A percentile compares a stretch with the other conserved stretches of the same genome.
These are phyloP conservation scores for Primulina eburnea DNA, from an alignment of 257 asterid genomes.

Conservation along the genomic window DNA sequence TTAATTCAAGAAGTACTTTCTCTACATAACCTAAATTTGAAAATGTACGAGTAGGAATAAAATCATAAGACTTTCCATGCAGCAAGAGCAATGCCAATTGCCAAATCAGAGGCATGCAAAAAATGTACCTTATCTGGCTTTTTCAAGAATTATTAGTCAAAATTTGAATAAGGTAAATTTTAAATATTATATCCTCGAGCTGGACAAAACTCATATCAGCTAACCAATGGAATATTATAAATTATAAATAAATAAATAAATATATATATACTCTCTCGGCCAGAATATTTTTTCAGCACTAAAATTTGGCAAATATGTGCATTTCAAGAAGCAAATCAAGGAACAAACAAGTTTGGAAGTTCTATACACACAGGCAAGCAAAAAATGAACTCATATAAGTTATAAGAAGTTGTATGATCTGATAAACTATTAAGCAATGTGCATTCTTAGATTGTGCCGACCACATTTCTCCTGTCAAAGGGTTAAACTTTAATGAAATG, in stretches of 20 bases:
- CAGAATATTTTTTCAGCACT: not conserved
- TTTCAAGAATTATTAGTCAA: not conserved
- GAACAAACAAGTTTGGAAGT: not conserved
- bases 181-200: not conserved
- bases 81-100: not conserved
- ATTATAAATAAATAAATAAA: not conserved
- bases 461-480: conserved; percentile 4
- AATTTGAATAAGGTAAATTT: conserved; percentile 8
- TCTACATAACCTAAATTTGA: conserved; percentile 6
- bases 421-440: not conserved
- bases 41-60: conserved; percentile 13
- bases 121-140: conserved; percentile 1
- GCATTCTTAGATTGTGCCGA: not conserved
- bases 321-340: conserved; percentile 1
- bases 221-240: not conserved
- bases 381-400: not conserved
- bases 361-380: not conserved
- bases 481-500: not conserved
- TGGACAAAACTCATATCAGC: not conserved
- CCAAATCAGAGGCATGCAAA: conserved; percentile 3
- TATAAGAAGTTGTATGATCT: not conserved
- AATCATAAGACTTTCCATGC: not conserved
- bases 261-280: not conserved
- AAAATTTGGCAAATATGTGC: conserved; percentile 3
- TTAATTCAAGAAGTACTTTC: conserved; percentile 6